Conservation (phyloP, 805 yeast species). For the Wickerhamomyces canadensis region DNA sequence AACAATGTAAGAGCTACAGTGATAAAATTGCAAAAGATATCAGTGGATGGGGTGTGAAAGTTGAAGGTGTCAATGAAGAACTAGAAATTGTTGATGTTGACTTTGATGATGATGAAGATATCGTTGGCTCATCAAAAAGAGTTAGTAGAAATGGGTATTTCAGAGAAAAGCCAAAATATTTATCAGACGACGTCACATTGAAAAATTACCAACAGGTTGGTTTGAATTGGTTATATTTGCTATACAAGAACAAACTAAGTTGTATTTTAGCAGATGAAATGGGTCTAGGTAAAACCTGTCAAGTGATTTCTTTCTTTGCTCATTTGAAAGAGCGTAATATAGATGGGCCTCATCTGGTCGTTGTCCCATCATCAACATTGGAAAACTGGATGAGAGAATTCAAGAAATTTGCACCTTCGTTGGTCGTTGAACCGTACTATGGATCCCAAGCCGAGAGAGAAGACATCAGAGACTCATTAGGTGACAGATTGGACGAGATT, state of each 20-base stretch:
- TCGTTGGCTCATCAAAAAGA: slow-evolving; percentile 24
- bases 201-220: slow-evolving; percentile 97
- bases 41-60: slow-evolving; percentile 81
- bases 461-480: slow-evolving; percentile 68
- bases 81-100: slow-evolving; percentile 54
- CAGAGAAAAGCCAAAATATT: slow-evolving; percentile 62
- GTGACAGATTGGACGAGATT: slow-evolving; percentile 45
- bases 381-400: slow-evolving; percentile 98
- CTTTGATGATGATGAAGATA: slow-evolving; percentile 27
- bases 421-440: slow-evolving; percentile 87
- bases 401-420: slow-evolving; percentile 75
- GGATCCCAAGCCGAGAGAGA: slow-evolving; percentile 84
- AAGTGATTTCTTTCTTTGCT: slow-evolving; percentile 89
- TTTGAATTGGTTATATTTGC: slow-evolving; percentile 80
- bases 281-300: slow-evolving; percentile 98
- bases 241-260: slow-evolving; percentile 74
- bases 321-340: slow-evolving; percentile 64
- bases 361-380: slow-evolving; percentile 93
- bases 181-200: slow-evolving; percentile 59
- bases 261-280: slow-evolving; percentile 97
- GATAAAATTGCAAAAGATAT: slow-evolving; percentile 64
- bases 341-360: slow-evolving; percentile 83
- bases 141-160: slow-evolving; percentile 38
- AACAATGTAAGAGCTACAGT: slow-evolving; percentile 77
- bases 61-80: slow-evolving; percentile 59